These are phyloP conservation scores for Arbutus unedo DNA, from an alignment of 148 eudicot species.

Conservation along the genomic window DNA sequence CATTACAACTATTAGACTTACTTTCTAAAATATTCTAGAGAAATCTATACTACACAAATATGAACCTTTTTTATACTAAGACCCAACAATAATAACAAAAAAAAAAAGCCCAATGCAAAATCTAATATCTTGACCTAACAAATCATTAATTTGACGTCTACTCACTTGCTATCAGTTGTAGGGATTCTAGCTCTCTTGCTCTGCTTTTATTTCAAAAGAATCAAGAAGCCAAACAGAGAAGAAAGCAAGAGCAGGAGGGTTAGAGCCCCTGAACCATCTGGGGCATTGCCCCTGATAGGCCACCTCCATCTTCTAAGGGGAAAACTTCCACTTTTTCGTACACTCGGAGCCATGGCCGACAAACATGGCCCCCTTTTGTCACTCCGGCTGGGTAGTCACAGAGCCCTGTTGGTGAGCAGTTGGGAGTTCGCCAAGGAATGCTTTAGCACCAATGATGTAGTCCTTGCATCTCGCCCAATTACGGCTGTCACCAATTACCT, in stretches of 20 bases:
- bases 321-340: conserved; percentile 26
- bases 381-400: conserved; percentile 26
- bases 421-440: conserved; percentile 29
- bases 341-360: conserved; percentile 37
- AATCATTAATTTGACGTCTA: too few relatives aligned
- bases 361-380: conserved; percentile 29
- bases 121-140: too few relatives aligned
- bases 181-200: conserved; percentile 2
- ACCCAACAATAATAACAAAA: too few relatives aligned
- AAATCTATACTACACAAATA: too few relatives aligned
- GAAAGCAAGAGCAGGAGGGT: neutral
- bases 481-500: conserved; percentile 17
- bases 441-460: conserved; percentile 27
- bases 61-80: too few relatives aligned
- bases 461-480: conserved; percentile 19
- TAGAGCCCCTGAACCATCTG: conserved; percentile 34
- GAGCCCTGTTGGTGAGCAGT: conserved; percentile 29
- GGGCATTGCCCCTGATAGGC: conserved; percentile 40
- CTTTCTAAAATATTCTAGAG: too few relatives aligned
- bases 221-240: neutral
- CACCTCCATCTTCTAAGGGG: conserved; percentile 37
- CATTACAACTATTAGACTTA: too few relatives aligned
- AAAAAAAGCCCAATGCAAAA: too few relatives aligned
- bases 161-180: neutral
- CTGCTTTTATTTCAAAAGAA: neutral